Base-by-base conservation (phyloP, 192 early-diverging fungal species). In the Diversispora epigaea region DNA sequence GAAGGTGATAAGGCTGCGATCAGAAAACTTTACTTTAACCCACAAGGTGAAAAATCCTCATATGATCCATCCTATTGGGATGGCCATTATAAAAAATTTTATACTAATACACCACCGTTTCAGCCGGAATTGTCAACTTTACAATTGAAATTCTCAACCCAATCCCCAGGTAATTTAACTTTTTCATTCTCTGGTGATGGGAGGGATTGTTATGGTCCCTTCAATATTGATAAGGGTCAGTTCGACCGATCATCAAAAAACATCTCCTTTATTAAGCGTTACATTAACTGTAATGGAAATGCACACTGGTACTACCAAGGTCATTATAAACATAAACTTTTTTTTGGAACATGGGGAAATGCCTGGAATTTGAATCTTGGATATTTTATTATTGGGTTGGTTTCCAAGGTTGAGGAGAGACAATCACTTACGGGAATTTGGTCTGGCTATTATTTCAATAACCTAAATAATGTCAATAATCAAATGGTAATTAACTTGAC, bases 291-390 rank as follows among this genome's bases (percentile, higher is more conserved):
- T 25, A 58, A 58, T 7, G 21, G 12, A 4, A 54, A 58, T 21
- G n/a, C 22, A 22, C 0, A 4, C 0, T 58, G 19, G 57, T 21
- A 25, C 57, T 58, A 58, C 10, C 57, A 10, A 58, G 57, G 57
- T 58, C 57, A 25, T 25, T 58, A 58, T 10, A 58, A 58, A 25
- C 57, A 58, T 19, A 25, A 58, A 4, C 21, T 58, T 14, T 58
- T 58, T 58, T 58, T 32, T 21, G 57, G 57, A 58, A 58, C n/a
- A 58, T 58, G 22, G 57, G 57, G 57, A 10, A 50, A 9, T 50
- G 22, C 3, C 4, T 0, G 22, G 6, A 4, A 58, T 25, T 21
- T 4, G 6, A 6, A 14, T 58, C n/a, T 58, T 58, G 57, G 57
- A 58, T 21, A 58, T 58, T 58, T 58, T 58, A 58, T 58, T 58